Base-by-base conservation (phyloP, 495 filamentous ascomycete genomes). In the Penicillium taxi region DNA sequence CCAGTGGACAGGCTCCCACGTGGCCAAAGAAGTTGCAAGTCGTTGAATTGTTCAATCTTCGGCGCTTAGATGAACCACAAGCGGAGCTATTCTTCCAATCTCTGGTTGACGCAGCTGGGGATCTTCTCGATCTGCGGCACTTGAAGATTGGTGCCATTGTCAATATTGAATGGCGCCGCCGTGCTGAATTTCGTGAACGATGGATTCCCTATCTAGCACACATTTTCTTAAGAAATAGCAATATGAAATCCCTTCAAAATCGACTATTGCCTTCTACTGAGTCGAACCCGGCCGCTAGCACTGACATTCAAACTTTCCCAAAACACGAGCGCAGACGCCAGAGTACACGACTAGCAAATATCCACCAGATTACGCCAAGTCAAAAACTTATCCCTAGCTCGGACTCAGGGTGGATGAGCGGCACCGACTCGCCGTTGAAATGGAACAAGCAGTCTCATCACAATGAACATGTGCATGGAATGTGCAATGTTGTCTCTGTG, bases 401-500 rank as follows among this genome's bases (percentile, higher is more conserved):
- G 9, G 24, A 37, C n/a, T 17, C 28, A 5, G 16, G 24, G 9
- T 6, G 8, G 43, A 56, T 4, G 45, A 58, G 4, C 6, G 4
- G 12, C 4, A 26, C n/a, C n/a, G n/a, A n/a, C n/a, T n/a, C n/a
- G n/a, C n/a, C n/a, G n/a, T n/a, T n/a, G n/a, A n/a, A n/a, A n/a
- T n/a, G n/a, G n/a, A n/a, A n/a, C n/a, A 26, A 38, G 21, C 38
- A 39, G n/a, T 15, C 23, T 2, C 48, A 57, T 2, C 64, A 69
- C 33, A n/a, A n/a, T n/a, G n/a, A n/a, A 12, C 9, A 26, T 17
- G 4, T 80, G 11, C 87, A 91, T 30, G 85, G 87, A 1, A 69
- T 86, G 69, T 95, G 88, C 57, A 69, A 87, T 16, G 63, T 76
- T 22, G 86, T 95, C n/a, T 74, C 77, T 28, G 71, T 95, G 28